Evolutionary conservation across 768 basidiomycete genomes (phyloP).

Genomic region (Boletus subparvulus): DNA sequence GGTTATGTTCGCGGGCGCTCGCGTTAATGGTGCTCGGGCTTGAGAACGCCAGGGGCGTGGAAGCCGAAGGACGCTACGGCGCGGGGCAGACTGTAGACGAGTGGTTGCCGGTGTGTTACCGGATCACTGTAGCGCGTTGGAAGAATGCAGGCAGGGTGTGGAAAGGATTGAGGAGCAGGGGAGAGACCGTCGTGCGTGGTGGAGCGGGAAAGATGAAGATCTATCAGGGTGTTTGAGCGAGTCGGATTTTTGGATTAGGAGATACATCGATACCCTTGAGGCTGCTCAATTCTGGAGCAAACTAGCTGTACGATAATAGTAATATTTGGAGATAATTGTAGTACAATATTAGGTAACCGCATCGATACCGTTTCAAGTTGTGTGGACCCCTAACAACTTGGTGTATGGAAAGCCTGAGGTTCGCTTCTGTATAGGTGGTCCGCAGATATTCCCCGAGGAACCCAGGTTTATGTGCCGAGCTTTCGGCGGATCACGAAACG

Average conservation of each 20-base stretch:
- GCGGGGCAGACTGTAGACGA: constrained; percentile 22
- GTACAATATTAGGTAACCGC: too few species aligned
- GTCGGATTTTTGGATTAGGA: not conserved
- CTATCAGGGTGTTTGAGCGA: constrained; percentile 12
- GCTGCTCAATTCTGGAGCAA: too few species aligned
- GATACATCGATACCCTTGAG: too few species aligned
- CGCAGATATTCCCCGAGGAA: too few species aligned
- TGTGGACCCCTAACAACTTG: too few species aligned
- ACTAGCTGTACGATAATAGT: too few species aligned
- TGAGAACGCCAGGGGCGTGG: constrained; percentile 21
- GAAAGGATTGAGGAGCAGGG: constrained; percentile 1
- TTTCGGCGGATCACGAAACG: too few species aligned
- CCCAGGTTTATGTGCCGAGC: too few species aligned
- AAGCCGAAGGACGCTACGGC: constrained; percentile 21
- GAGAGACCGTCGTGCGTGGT: constrained; percentile 8
- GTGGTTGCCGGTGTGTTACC: constrained; percentile 27
- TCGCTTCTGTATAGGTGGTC: too few species aligned
- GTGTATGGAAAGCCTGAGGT: too few species aligned
- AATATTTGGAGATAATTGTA: too few species aligned
- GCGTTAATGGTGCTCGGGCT: constrained; percentile 57
- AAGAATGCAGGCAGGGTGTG: constrained; percentile 1
- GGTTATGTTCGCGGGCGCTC: constrained; percentile 59
- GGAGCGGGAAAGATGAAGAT: constrained; percentile 29
- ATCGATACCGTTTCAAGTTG: too few species aligned
- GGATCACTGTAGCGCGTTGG: constrained; percentile 15